A percentile compares a stretch with the other conserved stretches of the same genome.
Conservation (phyloP, 2,329 filamentous ascomycete species). For the Chalaropsis thielavioides region DNA sequence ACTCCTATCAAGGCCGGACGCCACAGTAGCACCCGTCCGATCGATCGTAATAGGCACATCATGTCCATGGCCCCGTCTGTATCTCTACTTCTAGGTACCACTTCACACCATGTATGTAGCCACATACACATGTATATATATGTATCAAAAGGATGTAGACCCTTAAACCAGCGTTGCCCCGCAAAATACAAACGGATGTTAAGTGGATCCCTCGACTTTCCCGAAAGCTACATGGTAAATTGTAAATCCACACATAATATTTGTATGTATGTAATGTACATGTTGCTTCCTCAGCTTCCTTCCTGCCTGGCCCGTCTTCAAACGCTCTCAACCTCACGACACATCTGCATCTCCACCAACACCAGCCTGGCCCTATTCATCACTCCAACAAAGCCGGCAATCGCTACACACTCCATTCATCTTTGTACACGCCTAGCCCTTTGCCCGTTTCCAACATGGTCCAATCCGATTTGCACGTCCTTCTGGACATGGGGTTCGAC, state of each 20-base stretch:
- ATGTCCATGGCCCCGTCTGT: too few species aligned
- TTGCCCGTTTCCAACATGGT: conserved; percentile 31
- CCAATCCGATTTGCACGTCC: conserved; percentile 43
- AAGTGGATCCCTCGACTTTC: not conserved
- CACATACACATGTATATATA: too few species aligned
- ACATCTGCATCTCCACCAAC: too few species aligned
- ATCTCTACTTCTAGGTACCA: too few species aligned
- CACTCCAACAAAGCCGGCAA: not conserved
- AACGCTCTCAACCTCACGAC: not conserved
- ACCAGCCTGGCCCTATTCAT: too few species aligned
- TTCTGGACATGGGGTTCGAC: conserved; percentile 69
- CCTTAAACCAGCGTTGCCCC: not conserved
- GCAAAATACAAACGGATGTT: not conserved
- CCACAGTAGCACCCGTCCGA: too few species aligned
- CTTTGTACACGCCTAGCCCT: conserved; percentile 17
- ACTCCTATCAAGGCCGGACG: too few species aligned
- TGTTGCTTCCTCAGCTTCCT: conserved; percentile 1
- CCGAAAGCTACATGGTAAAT: not conserved
- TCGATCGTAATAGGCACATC: too few species aligned
- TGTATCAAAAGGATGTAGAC: too few species aligned
- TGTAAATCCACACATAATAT: too few species aligned
- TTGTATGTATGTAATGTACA: too few species aligned
- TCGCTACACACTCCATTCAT: not conserved
- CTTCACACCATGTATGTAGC: too few species aligned
- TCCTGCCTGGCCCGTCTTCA: not conserved